Percentiles rank a stretch among this genome's conserved stretches.
phyloP scores from a whole-genome alignment of 768 basidiomycete genomes.

The Collybia sordida region DNA sequence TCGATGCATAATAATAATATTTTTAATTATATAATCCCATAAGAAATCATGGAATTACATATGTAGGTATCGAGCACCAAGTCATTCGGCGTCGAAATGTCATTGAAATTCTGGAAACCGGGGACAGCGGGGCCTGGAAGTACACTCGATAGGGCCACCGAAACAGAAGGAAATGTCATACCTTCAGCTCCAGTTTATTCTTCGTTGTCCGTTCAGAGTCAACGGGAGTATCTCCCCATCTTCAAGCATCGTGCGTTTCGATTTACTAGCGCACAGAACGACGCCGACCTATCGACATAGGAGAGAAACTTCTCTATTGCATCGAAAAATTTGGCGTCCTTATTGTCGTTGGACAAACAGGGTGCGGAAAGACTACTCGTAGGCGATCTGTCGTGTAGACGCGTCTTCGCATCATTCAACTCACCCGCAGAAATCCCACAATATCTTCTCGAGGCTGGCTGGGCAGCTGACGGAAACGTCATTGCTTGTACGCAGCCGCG shows the following conservation, averaged over 20 bases:
- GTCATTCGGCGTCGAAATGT: constrained; percentile 29
- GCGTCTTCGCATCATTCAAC: constrained; percentile 6
- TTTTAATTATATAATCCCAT: too few relatives aligned
- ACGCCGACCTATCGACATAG: constrained; percentile 34
- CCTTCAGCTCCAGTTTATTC: constrained; percentile 59
- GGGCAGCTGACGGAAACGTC: constrained; percentile 79
- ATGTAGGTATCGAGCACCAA: too few relatives aligned
- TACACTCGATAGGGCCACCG: constrained; percentile 79
- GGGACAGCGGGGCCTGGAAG: constrained; percentile 85
- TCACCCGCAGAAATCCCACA: constrained; percentile 81
- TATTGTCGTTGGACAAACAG: constrained; percentile 93
- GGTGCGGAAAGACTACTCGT: constrained; percentile 98
- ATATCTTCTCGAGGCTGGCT: constrained; percentile 91
- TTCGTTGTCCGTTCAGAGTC: constrained; percentile 64
- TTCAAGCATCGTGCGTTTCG: constrained; percentile 74
- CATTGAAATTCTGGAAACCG: constrained; percentile 86
- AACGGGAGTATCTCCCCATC: constrained; percentile 85
- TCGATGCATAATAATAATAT: too few relatives aligned
- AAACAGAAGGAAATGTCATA: constrained; percentile 71
- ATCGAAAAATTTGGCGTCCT: constrained; percentile 82
- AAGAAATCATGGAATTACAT: too few relatives aligned
- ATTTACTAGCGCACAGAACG: neutral
- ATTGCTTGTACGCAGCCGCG: constrained; percentile 94
- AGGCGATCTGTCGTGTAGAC: constrained; percentile 25
- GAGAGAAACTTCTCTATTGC: constrained; percentile 76